phyloP scores from a whole-genome alignment of 2,329 filamentous ascomycete genomes.

The Sclerotinia sclerotiorum region DNA sequence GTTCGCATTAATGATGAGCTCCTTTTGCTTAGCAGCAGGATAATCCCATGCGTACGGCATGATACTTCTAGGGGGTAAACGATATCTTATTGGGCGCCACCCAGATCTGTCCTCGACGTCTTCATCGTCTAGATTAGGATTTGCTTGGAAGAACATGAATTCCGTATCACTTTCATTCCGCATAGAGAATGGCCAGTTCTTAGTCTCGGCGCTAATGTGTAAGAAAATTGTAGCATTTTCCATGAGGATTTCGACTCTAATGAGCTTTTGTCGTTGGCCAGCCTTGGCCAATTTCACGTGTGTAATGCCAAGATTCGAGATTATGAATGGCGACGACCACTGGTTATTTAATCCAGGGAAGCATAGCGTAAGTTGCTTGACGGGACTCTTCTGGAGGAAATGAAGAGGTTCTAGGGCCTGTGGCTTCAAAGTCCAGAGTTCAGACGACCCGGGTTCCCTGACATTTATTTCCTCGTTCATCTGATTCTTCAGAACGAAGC shows the following conservation, averaged over 20 bases:
- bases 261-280: constrained; percentile 82
- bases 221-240: constrained; percentile 93
- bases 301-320: constrained; percentile 87
- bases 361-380: constrained; percentile 89
- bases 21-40: constrained; percentile 93
- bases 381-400: constrained; percentile 78
- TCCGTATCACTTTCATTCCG: constrained; percentile 96
- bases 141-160: constrained; percentile 93
- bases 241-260: constrained; percentile 86
- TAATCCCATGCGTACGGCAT: constrained; percentile 99
- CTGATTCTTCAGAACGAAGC: constrained; percentile 93
- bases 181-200: constrained; percentile 98
- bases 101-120: constrained; percentile 79
- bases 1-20: constrained; percentile 78
- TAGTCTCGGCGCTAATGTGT: constrained; percentile 84
- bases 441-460: constrained; percentile 87
- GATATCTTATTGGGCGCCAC: constrained; percentile 90
- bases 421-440: constrained; percentile 73
- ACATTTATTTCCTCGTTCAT: constrained; percentile 85
- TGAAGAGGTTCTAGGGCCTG: constrained; percentile 84
- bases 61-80: constrained; percentile 88
- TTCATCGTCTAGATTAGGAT: constrained; percentile 90
- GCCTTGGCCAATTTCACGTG: constrained; percentile 92
- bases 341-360: constrained; percentile 94
- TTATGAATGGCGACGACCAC: constrained; percentile 97